Percentiles rank a stretch among this genome's conserved stretches.
These are phyloP conservation scores for Paramecium tetraurelia DNA, from an alignment of 73 alveolate species.

Conservation along the genomic window DNA sequence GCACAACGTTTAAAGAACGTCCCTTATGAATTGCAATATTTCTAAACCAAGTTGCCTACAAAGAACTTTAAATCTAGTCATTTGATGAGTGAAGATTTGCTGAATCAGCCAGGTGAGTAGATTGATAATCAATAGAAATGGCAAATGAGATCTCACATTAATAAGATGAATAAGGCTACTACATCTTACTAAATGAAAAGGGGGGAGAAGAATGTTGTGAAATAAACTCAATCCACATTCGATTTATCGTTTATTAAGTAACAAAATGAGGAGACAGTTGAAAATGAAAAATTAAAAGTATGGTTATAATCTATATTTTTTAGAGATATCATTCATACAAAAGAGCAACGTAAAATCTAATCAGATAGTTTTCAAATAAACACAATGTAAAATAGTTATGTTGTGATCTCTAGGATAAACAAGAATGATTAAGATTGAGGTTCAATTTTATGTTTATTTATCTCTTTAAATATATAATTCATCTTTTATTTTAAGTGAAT, in stretches of 20 bases:
- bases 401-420: background rate
- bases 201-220: background rate
- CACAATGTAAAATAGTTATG: background rate
- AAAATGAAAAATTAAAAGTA: background rate
- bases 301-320: background rate
- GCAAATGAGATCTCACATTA: background rate
- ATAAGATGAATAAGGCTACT: background rate
- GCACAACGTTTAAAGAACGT: background rate
- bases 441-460: background rate
- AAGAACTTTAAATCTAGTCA: constrained; percentile 7
- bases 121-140: background rate
- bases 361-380: background rate
- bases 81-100: background rate
- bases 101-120: background rate
- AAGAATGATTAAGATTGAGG: background rate
- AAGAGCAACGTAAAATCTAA: background rate
- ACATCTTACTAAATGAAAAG: background rate
- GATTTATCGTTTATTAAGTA: background rate
- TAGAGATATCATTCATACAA: background rate
- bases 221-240: background rate
- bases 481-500: background rate
- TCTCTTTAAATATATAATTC: background rate
- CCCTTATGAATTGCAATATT: background rate
- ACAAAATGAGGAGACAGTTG: background rate
- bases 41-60: background rate